These are phyloP conservation scores for Coemansia sp. DNA, from an alignment of 192 early-diverging fungal species.

Conservation along the genomic window DNA sequence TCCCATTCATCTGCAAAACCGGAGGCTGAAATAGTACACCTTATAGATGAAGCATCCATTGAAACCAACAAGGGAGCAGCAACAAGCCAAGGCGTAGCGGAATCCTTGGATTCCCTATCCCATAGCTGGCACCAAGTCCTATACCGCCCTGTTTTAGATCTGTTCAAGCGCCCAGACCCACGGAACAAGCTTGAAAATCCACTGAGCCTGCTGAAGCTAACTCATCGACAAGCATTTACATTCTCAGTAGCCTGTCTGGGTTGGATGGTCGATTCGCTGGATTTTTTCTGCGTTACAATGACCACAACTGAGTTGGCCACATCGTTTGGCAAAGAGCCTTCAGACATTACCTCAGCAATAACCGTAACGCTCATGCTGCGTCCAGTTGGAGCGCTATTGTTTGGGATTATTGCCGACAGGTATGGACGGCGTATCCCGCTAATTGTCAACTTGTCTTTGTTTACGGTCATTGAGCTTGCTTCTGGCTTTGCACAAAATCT, in stretches of 20 bases:
- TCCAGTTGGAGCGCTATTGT: conserved; percentile 69
- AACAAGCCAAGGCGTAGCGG: neutral
- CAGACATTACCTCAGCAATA: conserved; percentile 61
- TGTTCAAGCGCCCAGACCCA: conserved; percentile 34
- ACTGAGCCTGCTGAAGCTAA: conserved; percentile 29
- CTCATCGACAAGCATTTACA: conserved; percentile 40
- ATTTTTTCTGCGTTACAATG: conserved; percentile 66
- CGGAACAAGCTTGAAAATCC: conserved; percentile 35
- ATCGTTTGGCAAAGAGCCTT: conserved; percentile 56
- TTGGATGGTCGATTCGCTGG: conserved; percentile 72
- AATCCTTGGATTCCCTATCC: neutral
- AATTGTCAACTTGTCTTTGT: conserved; percentile 64
- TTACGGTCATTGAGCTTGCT: conserved; percentile 60
- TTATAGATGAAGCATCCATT: conserved; percentile 5
- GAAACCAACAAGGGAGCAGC: conserved; percentile 2
- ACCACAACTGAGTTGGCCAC: conserved; percentile 57
- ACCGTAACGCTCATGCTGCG: conserved; percentile 69
- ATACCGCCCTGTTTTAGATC: conserved; percentile 21
- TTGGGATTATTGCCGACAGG: conserved; percentile 66
- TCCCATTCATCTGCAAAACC: too few species aligned
- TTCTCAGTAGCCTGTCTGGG: conserved; percentile 60
- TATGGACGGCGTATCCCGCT: conserved; percentile 69
- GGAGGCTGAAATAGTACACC: neutral
- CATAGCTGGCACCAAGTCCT: neutral
- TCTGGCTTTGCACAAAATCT: conserved; percentile 66